phyloP scores from a whole-genome alignment of 2,329 filamentous ascomycete species.

The Capronia epimyces region DNA sequence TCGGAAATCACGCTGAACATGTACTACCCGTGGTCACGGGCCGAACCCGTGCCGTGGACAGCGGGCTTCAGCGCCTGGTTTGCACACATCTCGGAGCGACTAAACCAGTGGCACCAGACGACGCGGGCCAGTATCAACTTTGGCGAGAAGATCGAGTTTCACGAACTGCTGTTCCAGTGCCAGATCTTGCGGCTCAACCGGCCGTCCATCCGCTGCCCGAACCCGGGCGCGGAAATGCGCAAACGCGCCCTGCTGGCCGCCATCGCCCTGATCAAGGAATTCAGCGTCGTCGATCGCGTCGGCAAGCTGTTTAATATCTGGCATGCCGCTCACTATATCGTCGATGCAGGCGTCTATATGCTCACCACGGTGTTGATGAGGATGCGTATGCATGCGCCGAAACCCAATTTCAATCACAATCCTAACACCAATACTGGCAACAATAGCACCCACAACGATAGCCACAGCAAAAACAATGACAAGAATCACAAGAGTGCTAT shows the following conservation, averaged over 20 bases:
- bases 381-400: background rate
- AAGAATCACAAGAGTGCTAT: too few relatives aligned
- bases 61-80: slow-evolving; percentile 6
- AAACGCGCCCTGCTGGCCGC: slow-evolving; percentile 7
- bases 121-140: slow-evolving; percentile 11
- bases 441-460: too few relatives aligned
- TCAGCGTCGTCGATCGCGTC: slow-evolving; percentile 5
- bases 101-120: slow-evolving; percentile 11
- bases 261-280: slow-evolving; percentile 13
- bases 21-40: slow-evolving; percentile 3
- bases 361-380: slow-evolving; percentile 1
- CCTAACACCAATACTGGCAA: too few relatives aligned
- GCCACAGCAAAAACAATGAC: too few relatives aligned
- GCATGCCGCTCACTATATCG: slow-evolving; percentile 11
- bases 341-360: slow-evolving; percentile 8
- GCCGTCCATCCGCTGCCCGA: slow-evolving; percentile 9
- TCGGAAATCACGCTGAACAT: slow-evolving; percentile 8
- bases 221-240: slow-evolving; percentile 6
- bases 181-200: slow-evolving; percentile 14
- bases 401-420: too few relatives aligned
- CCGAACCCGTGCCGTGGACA: background rate
- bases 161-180: slow-evolving; percentile 14
- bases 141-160: slow-evolving; percentile 14
- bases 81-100: slow-evolving; percentile 1
- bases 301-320: slow-evolving; percentile 18